Base-by-base conservation (phyloP, 331 rosid species). In the Erythrophleum ivorense region DNA sequence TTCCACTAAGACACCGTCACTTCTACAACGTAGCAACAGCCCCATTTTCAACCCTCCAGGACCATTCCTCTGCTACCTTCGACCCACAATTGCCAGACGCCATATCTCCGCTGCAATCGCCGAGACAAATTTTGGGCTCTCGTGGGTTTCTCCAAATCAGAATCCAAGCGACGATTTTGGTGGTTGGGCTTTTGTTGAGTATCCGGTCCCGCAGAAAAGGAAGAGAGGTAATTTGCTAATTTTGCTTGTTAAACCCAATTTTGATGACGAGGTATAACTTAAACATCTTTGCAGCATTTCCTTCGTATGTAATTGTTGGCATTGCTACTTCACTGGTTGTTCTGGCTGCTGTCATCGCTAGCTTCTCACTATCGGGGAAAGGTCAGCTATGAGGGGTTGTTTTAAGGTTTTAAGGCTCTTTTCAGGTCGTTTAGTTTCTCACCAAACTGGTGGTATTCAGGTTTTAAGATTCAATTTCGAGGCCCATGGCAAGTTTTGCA, bases 161-260 rank as follows among this genome's bases (percentile, higher is more conserved):
- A 77, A 65, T 58, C 46, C 89, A 45, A 6, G 55, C 76, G 82
- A 73, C 54, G 84, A 81, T 62, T 89, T 82, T 77, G 90, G 91
- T 55, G 98, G 98, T 9, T 93, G 98, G 98, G 91, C 86, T 48
- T 6, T 85, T 59, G 59, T 81, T 50, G 89, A 91, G 11, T 4
- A 81, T 71, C 93, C 93, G 18, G 29, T 67, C 73, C 85, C 2
- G 21, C 76, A 34, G 57, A 80, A 62, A 9, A 79, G 76, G 12
- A 55, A 41, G 58, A 81, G 62, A 55, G 90, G 89, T 85, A 36
- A 29, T 19, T 57, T 36, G 2, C 2, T 18, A 36, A 13, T 1
- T 40, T 46, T 31, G 29, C n/a, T 76, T 16, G 13, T 8, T 16
- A 45, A 34, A 48, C 5, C 38, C 21, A 18, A 67, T 21, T 52